Evolutionary conservation across 148 eudicot species (phyloP), one percentile per base, ranked within the genome.

Genomic region (Limonium bicolor): DNA sequence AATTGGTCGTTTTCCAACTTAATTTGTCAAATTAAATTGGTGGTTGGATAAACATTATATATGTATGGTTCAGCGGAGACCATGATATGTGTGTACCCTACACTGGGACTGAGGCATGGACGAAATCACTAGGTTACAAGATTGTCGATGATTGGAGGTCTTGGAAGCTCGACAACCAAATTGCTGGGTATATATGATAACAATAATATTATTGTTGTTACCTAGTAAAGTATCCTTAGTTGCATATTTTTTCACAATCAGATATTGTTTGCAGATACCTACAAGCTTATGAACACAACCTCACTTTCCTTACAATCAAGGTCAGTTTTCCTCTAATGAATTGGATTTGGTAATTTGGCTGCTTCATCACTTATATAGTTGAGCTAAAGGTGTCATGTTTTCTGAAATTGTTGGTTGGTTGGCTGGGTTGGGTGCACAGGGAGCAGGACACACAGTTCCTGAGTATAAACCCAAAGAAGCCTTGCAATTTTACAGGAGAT

Each of bases 61-160:
- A n/a, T n/a, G n/a, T n/a, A 19, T 40, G 7, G 17, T 20, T 7
- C 60, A 63, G 68, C 7, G 68, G 67, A 27, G 62, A 63, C 32
- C 67, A 56, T 38, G 67, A 63, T 38, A 63, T 63, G 67, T 51
- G 55, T 22, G 68, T 63, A 22, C 68, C 68, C 1, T 63, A 27
- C 29, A 63, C 48, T 12, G 68, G 57, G 27, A 63, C 57, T 10
- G 41, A 63, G 41, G 43, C 51, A 45, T 63, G 68, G 68, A 63
- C 58, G 6, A 43, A 23, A 24, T 56, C 68, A 6, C 46, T 63
- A 28, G 68, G 58, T 11, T 63, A 63, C 53, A 56, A 44, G 27
- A 20, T 51, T 26, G 29, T 63, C 11, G 58, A 63, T 22, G 56
- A 51, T 16, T 63, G 68, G 62, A 56, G 68, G 33, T 41, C 57